phyloP scores from a whole-genome alignment of 179 eudicot genomes.

The Actinidia chinensis region DNA sequence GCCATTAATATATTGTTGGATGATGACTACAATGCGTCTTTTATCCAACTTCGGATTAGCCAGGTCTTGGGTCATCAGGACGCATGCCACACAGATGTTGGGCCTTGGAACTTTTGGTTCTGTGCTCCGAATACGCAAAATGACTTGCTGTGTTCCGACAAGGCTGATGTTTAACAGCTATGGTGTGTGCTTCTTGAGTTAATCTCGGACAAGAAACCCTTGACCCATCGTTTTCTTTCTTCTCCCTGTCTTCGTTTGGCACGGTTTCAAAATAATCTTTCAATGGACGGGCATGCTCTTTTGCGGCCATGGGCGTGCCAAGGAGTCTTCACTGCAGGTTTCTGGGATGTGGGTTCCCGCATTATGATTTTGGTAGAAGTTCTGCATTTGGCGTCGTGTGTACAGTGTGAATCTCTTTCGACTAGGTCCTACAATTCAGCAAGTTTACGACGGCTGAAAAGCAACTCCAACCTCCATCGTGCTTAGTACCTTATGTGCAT shows the following conservation, averaged over 20 bases:
- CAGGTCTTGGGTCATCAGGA: slow-evolving; percentile 60
- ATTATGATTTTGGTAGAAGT: slow-evolving; percentile 65
- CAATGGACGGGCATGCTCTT: slow-evolving; percentile 58
- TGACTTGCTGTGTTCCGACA: slow-evolving; percentile 70
- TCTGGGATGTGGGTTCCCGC: slow-evolving; percentile 68
- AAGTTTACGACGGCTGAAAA: slow-evolving; percentile 50
- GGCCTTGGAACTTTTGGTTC: slow-evolving; percentile 69
- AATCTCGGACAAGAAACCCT: slow-evolving; percentile 57
- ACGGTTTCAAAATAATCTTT: slow-evolving; percentile 67
- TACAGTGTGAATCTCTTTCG: slow-evolving; percentile 56
- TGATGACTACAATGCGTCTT: slow-evolving; percentile 56
- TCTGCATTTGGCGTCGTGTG: slow-evolving; percentile 54
- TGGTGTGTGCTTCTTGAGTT: slow-evolving; percentile 63
- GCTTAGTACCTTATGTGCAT: slow-evolving; percentile 26
- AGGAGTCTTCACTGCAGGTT: slow-evolving; percentile 55
- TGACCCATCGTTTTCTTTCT: slow-evolving; percentile 61
- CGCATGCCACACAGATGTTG: slow-evolving; percentile 74
- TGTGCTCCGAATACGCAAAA: slow-evolving; percentile 69
- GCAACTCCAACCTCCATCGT: slow-evolving; percentile 63
- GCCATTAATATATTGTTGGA: slow-evolving; percentile 63
- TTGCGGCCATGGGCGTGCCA: slow-evolving; percentile 57
- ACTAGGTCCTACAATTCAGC: slow-evolving; percentile 62
- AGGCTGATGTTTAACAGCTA: slow-evolving; percentile 74
- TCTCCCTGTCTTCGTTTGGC: no score
- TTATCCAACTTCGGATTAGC: slow-evolving; percentile 65